Percentiles rank a stretch among this genome's conserved stretches.
Conservation (phyloP, 257 asterid genomes). For the Henckelia pumila region DNA sequence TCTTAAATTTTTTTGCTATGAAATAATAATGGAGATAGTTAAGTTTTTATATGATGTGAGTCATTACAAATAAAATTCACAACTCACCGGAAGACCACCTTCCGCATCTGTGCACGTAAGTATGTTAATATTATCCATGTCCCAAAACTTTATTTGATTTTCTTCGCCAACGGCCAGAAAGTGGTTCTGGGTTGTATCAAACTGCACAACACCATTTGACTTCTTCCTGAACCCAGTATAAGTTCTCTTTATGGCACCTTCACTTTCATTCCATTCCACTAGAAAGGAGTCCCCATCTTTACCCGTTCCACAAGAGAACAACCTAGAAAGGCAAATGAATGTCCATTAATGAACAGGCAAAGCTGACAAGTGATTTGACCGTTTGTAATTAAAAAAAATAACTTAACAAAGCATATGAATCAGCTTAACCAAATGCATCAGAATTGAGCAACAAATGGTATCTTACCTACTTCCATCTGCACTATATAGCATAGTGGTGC, state of each 20-base stretch:
- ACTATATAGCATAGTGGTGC: conserved; percentile 92
- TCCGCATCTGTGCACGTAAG: conserved; percentile 75
- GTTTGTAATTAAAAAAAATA: conserved; percentile 2
- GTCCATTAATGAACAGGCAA: conserved; percentile 22
- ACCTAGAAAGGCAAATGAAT: conserved; percentile 40
- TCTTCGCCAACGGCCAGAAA: conserved; percentile 97
- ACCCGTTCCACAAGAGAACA: conserved; percentile 98
- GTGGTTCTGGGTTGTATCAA: conserved; percentile 90
- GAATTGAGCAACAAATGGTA: conserved; percentile 9
- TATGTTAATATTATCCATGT: conserved; percentile 76
- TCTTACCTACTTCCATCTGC: conserved; percentile 96
- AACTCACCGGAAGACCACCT: conserved; percentile 90
- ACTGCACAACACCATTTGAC: conserved; percentile 79
- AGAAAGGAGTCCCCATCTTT: conserved; percentile 94
- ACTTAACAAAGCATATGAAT: neutral
- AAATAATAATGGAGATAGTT: conserved; percentile 2
- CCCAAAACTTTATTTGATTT: conserved; percentile 93
- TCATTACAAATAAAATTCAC: neutral
- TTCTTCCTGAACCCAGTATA: conserved; percentile 83
- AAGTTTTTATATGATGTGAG: neutral
- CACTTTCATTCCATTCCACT: conserved; percentile 99
- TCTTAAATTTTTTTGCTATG: neutral
- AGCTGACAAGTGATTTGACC: neutral
- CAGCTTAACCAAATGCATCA: neutral
- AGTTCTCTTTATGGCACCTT: conserved; percentile 92